Conservation (phyloP, 2,329 filamentous ascomycete species). For the Cladosporium colombiae region DNA sequence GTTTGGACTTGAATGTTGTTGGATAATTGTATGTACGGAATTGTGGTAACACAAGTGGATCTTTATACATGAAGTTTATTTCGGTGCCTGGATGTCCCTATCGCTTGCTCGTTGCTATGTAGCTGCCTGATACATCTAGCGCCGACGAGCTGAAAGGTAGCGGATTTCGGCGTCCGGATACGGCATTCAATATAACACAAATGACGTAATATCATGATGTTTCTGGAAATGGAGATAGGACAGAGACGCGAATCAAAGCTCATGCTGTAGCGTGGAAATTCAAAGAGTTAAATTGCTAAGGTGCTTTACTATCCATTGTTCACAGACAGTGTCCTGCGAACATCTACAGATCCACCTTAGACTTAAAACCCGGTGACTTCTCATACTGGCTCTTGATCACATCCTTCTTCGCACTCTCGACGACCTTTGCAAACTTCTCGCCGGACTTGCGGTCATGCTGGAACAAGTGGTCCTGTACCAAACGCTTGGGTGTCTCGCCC, state of each 20-base stretch:
- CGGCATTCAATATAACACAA: not conserved
- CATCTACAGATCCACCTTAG: conserved; percentile 9
- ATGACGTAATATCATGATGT: not conserved
- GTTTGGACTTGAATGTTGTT: not conserved
- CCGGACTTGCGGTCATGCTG: conserved; percentile 61
- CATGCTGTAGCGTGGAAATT: too few species aligned
- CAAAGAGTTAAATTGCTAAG: not conserved
- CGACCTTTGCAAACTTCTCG: conserved; percentile 62
- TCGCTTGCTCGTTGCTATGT: conserved; percentile 1
- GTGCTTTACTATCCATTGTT: not conserved
- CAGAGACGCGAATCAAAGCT: not conserved
- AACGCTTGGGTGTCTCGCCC: conserved; percentile 67
- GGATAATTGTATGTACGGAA: not conserved
- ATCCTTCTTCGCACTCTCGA: conserved; percentile 63
- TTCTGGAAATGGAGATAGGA: not conserved
- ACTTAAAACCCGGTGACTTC: conserved; percentile 21
- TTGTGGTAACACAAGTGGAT: not conserved
- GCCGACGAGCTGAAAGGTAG: not conserved
- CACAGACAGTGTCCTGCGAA: not conserved
- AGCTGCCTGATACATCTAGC: not conserved
- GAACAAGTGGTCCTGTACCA: conserved; percentile 67
- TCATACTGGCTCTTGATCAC: conserved; percentile 36
- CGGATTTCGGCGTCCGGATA: not conserved
- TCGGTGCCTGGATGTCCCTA: not conserved
- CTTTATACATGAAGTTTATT: conserved; percentile 2